Evolutionary conservation across 2,329 filamentous ascomycete genomes (phyloP).

Genomic region (Microdochium bolleyi): DNA sequence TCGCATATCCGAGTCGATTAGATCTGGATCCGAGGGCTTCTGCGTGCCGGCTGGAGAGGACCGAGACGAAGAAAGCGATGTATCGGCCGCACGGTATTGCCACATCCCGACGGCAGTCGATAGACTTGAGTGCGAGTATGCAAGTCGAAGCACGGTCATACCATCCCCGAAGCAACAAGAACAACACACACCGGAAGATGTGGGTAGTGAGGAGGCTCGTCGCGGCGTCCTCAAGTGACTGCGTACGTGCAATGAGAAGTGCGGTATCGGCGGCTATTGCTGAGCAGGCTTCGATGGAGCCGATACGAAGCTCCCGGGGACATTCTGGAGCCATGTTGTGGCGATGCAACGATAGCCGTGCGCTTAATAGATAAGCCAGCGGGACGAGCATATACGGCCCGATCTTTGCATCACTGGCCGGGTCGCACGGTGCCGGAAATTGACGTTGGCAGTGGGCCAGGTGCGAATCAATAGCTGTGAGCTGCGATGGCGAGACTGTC

Average conservation of each 20-base stretch:
- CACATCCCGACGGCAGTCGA: conserved; percentile 64
- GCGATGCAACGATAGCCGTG: conserved; percentile 77
- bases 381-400: conserved; percentile 69
- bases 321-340: conserved; percentile 77
- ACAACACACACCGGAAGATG: conserved; percentile 77
- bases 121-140: conserved; percentile 60
- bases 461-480: conserved; percentile 75
- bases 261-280: conserved; percentile 71
- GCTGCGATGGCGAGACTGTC: conserved; percentile 55
- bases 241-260: conserved; percentile 59
- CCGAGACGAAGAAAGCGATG: conserved; percentile 70
- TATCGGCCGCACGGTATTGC: conserved; percentile 76
- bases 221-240: conserved; percentile 56
- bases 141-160: conserved; percentile 67
- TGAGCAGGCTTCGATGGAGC: conserved; percentile 72
- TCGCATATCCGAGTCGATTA: not conserved
- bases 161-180: conserved; percentile 68
- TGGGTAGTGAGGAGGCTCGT: conserved; percentile 74
- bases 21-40: conserved; percentile 23
- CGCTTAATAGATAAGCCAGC: conserved; percentile 71
- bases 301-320: conserved; percentile 53
- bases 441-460: conserved; percentile 67
- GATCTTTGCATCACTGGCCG: conserved; percentile 56
- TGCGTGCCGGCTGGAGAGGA: conserved; percentile 47
- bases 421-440: conserved; percentile 69